Evolutionary conservation across 306 rosid genomes (phyloP), one percentile per base, ranked within the genome.

Genomic region (Echinosophora koreensis): DNA sequence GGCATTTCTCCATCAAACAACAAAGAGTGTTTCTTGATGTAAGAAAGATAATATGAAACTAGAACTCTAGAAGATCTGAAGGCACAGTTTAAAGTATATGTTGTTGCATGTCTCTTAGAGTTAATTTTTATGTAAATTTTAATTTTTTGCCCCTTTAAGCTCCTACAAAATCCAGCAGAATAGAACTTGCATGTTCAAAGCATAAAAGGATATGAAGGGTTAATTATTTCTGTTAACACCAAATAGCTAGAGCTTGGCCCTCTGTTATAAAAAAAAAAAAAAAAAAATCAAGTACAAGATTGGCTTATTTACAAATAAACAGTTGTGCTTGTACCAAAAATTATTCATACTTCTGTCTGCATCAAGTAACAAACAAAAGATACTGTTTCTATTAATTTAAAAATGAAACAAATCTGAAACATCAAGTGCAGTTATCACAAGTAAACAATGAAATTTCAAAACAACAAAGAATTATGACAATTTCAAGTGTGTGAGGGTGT

Each of bases 401-500:
- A 59, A 13, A 32, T n/a, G 8, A 60, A 60, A 4, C 39, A 30
- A 60, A 30, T 28, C 13, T 30, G 42, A 12, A 60, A 27, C 9
- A 11, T 30, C n/a, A 37, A 34, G 4, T 52, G 28, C 13, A 66
- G 59, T 32, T 79, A 61, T 37, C 67, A 74, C 52, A 73, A 34
- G 56, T 30, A 17, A 74, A 41, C 54, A 57, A 32, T 30, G 37
- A 15, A 54, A 12, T 4, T 55, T 30, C 35, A 13, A 69, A 28
- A 46, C 37, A 67, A 13, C 66, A 38, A 52, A 22, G 37, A 60
- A 51, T 70, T 28, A 47, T 47, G 66, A n/a, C 49, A 49, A 18
- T 67, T 42, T 27, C 65, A 51, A 47, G 55, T 42, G 17, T 34
- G 51, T 59, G 30, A 27, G 59, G 58, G 69, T 73, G 71, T 32